Conservation (phyloP, 768 basidiomycete species). For the Saitozyma sp. region DNA sequence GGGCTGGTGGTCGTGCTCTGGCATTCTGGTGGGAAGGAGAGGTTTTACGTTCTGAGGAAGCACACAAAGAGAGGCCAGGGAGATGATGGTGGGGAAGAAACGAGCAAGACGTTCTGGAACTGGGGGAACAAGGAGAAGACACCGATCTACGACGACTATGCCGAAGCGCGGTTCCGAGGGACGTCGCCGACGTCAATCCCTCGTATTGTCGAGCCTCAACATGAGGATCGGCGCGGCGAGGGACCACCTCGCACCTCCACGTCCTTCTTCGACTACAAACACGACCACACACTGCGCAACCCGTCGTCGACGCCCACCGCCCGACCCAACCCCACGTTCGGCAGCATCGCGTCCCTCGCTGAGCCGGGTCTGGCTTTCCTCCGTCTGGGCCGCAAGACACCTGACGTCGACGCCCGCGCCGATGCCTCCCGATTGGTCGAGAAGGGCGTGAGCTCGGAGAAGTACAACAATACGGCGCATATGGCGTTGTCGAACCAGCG, state of each 20-base stretch:
- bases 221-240: neutral
- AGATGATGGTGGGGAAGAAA: neutral
- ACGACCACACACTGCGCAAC: neutral
- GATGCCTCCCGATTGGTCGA: constrained; percentile 18
- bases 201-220: constrained; percentile 1
- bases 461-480: constrained; percentile 14
- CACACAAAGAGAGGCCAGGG: neutral
- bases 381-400: constrained; percentile 19
- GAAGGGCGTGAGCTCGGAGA: constrained; percentile 25
- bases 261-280: constrained; percentile 25
- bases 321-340: constrained; percentile 28
- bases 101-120: constrained; percentile 7
- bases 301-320: neutral
- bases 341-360: constrained; percentile 32
- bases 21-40: constrained; percentile 43
- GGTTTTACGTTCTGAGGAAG: constrained; percentile 18
- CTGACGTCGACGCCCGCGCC: constrained; percentile 4
- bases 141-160: constrained; percentile 38
- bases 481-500: no score
- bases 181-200: constrained; percentile 14
- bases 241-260: neutral
- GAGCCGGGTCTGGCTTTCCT: constrained; percentile 45
- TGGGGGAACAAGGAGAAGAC: constrained; percentile 18
- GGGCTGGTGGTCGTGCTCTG: constrained; percentile 54
- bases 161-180: constrained; percentile 34